Conservation (phyloP, 108 stramenopile species). For the Hondaea fermentalgiana region DNA sequence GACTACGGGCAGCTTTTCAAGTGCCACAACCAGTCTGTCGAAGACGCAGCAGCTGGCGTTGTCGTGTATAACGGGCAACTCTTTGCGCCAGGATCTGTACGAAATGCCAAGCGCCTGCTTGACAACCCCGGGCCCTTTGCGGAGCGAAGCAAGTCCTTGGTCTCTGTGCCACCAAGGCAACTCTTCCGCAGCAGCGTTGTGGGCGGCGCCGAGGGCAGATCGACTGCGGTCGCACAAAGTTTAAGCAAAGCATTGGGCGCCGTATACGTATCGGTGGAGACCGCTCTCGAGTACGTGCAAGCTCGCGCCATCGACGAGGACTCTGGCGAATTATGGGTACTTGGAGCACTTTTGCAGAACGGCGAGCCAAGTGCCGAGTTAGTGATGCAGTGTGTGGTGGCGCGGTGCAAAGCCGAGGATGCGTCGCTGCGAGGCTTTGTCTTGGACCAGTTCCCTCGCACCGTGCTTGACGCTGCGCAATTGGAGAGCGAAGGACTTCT, state of each 20-base stretch:
- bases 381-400: not conserved
- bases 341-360: not conserved
- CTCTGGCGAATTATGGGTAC: not conserved
- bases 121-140: too few species aligned
- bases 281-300: too few species aligned
- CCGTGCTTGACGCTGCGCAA: not conserved
- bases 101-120: too few species aligned
- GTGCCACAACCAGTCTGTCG: not conserved
- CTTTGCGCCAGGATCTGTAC: too few species aligned
- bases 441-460: not conserved
- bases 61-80: too few species aligned
- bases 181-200: too few species aligned
- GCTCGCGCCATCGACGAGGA: not conserved
- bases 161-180: too few species aligned
- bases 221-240: too few species aligned
- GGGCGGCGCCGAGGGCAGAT: too few species aligned
- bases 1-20: not conserved
- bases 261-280: too few species aligned
- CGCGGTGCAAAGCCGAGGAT: not conserved
- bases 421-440: not conserved
- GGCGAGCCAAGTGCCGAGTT: not conserved
- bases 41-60: not conserved
- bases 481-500: not conserved
- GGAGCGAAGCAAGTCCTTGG: too few species aligned
- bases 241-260: too few species aligned